phyloP scores from a whole-genome alignment of 768 basidiomycete genomes.

The Podaxis rugospora region DNA sequence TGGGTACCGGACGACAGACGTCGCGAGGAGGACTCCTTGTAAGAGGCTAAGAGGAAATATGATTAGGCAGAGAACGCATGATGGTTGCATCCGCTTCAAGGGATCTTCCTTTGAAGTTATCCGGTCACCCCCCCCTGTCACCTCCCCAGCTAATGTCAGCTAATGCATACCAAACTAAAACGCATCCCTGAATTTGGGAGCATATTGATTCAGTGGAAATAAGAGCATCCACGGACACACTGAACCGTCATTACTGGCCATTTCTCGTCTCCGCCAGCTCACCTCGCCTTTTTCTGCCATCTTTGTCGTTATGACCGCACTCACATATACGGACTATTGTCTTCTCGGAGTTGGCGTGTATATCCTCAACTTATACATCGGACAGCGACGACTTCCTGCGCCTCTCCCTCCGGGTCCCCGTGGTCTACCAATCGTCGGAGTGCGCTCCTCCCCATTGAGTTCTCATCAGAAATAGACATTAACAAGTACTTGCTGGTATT shows the following conservation, averaged over 20 bases:
- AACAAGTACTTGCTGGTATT: background rate
- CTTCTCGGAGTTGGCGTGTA: slow-evolving; percentile 16
- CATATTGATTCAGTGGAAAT: background rate
- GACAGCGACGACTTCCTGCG: slow-evolving; percentile 19
- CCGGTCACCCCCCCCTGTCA: too few species aligned
- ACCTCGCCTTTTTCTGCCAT: background rate
- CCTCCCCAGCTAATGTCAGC: background rate
- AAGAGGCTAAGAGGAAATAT: background rate
- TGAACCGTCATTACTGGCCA: background rate
- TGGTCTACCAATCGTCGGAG: slow-evolving; percentile 38
- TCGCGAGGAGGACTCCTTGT: background rate
- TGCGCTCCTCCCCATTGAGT: slow-evolving; percentile 16
- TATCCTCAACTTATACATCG: slow-evolving; percentile 15
- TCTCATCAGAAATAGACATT: background rate
- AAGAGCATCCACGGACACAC: background rate
- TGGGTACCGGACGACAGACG: too few species aligned
- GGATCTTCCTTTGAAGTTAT: background rate
- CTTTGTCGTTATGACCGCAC: background rate
- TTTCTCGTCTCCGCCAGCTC: background rate
- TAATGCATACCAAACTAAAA: background rate
- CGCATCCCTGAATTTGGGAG: background rate
- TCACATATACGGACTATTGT: slow-evolving; percentile 12
- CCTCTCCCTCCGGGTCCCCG: slow-evolving; percentile 36
- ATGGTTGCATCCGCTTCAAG: background rate
- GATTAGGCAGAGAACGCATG: background rate